These are phyloP conservation scores for Plectosphaerella sp. DNA, from an alignment of 2,329 filamentous ascomycete species.

Conservation along the genomic window DNA sequence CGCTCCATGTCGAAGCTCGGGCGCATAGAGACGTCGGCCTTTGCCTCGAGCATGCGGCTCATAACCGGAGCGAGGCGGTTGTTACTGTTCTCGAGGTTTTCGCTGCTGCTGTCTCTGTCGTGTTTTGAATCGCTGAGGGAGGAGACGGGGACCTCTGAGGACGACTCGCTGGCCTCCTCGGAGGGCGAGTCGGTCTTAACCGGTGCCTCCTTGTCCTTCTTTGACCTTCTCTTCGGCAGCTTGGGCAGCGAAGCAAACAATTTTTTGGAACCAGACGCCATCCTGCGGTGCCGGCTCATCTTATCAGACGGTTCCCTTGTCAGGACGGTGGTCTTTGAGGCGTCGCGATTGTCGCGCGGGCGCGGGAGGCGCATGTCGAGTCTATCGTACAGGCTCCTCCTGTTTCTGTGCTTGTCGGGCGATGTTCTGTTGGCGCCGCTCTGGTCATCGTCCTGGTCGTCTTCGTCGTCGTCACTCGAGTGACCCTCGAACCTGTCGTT, in stretches of 20 bases:
- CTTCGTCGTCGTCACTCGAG: slow-evolving; percentile 78
- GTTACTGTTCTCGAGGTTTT: slow-evolving; percentile 21
- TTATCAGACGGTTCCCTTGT: slow-evolving; percentile 26
- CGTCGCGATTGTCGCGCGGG: slow-evolving; percentile 16
- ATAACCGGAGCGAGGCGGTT: slow-evolving; percentile 64
- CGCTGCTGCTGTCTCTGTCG: slow-evolving; percentile 7
- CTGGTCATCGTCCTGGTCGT: slow-evolving; percentile 30
- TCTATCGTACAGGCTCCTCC: slow-evolving; percentile 13
- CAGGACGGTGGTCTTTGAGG: slow-evolving; percentile 25
- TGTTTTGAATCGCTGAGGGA: neutral
- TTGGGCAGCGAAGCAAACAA: slow-evolving; percentile 57
- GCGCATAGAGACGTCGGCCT: slow-evolving; percentile 56
- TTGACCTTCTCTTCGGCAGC: slow-evolving; percentile 32
- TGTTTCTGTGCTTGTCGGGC: neutral
- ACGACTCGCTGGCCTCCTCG: slow-evolving; percentile 23
- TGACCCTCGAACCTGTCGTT: slow-evolving; percentile 73
- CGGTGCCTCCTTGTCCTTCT: slow-evolving; percentile 26
- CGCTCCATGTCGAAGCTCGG: slow-evolving; percentile 54
- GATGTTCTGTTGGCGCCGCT: neutral
- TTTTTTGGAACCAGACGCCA: slow-evolving; percentile 53
- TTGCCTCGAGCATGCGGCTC: slow-evolving; percentile 72
- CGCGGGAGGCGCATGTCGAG: slow-evolving; percentile 39
- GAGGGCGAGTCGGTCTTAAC: slow-evolving; percentile 27
- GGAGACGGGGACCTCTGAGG: slow-evolving; percentile 5
- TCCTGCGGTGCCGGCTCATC: slow-evolving; percentile 43